Conservation (phyloP, 2,329 filamentous ascomycete genomes). For the Aureobasidium sp. region DNA sequence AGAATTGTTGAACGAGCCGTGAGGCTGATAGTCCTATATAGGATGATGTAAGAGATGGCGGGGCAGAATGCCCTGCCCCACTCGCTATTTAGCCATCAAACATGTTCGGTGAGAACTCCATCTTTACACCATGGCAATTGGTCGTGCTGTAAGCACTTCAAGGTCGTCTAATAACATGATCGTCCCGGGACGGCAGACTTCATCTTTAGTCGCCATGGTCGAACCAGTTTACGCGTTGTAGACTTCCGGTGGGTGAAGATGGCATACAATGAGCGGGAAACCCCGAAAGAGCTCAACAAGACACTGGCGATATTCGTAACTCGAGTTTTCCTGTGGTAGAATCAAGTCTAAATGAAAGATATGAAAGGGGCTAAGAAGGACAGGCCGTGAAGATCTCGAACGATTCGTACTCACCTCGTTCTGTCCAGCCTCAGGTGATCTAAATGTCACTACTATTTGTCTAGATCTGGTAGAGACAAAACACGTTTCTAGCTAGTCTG, state of each 20-base stretch:
- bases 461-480: not conserved
- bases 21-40: not conserved
- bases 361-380: not conserved
- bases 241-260: too few species aligned
- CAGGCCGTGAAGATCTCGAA: not conserved
- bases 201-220: too few species aligned
- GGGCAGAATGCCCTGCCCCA: slow-evolving; percentile 4
- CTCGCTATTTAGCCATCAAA: not conserved
- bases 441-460: not conserved
- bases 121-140: not conserved
- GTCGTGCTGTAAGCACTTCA: not conserved
- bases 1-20: not conserved
- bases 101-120: slow-evolving; percentile 3
- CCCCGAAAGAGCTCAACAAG: too few species aligned
- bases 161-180: too few species aligned
- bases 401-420: not conserved
- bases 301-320: too few species aligned
- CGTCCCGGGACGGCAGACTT: too few species aligned
- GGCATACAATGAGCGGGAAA: too few species aligned
- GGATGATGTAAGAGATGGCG: slow-evolving; percentile 7
- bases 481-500: not conserved
- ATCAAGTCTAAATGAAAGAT: too few species aligned
- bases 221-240: too few species aligned
- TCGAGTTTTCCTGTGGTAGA: too few species aligned
- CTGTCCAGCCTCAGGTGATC: not conserved